Conservation (phyloP, 306 rosid genomes). For the Glycine latifolia region DNA sequence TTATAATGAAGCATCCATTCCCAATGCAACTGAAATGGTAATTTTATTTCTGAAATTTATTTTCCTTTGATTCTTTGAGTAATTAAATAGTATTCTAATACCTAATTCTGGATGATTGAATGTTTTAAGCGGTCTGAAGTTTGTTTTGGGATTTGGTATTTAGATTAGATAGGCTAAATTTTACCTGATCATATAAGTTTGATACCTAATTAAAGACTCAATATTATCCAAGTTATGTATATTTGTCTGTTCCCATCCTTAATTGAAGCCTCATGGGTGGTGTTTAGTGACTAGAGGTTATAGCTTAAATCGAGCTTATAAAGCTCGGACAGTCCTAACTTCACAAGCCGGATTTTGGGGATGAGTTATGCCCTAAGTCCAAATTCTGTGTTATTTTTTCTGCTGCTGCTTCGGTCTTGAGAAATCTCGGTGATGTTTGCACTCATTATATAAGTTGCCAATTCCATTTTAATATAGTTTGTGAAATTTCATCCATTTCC, state of each 20-base stretch:
- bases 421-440: neutral
- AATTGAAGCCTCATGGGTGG: neutral
- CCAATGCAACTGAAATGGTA: slow-evolving; percentile 61
- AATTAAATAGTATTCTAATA: slow-evolving; percentile 6
- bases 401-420: slow-evolving; percentile 27
- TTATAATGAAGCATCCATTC: slow-evolving; percentile 51
- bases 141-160: slow-evolving; percentile 28
- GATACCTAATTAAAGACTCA: neutral
- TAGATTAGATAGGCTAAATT: slow-evolving; percentile 11
- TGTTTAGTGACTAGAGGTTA: too few species aligned
- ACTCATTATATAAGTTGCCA: neutral
- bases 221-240: neutral
- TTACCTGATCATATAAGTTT: slow-evolving; percentile 6
- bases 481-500: neutral
- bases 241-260: neutral
- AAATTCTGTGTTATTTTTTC: neutral
- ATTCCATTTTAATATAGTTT: neutral
- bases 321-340: neutral
- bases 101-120: slow-evolving; percentile 17
- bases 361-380: neutral
- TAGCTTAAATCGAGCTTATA: too few species aligned
- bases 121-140: neutral
- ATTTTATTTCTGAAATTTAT: slow-evolving; percentile 18
- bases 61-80: slow-evolving; percentile 26
- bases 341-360: neutral